phyloP scores from a whole-genome alignment of 768 basidiomycete genomes.

The Scleroderma bovista region DNA sequence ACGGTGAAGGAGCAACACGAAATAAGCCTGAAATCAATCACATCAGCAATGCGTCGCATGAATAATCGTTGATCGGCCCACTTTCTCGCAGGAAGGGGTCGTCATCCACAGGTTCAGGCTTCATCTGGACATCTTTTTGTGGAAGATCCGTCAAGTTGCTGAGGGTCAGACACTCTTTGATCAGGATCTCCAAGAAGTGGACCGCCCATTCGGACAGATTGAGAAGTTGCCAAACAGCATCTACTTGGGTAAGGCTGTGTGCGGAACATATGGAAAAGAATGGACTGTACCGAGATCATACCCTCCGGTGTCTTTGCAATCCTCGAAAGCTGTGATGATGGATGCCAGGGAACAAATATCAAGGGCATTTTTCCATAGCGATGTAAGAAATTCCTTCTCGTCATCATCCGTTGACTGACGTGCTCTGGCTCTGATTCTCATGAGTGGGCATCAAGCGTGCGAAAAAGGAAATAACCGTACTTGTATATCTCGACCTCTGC shows the following conservation, averaged over 20 bases:
- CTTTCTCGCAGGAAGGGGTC: conserved; percentile 20
- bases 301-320: conserved; percentile 52
- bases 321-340: conserved; percentile 58
- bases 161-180: conserved; percentile 46
- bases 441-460: conserved; percentile 4
- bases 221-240: conserved; percentile 69
- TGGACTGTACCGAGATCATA: conserved; percentile 56
- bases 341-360: conserved; percentile 62
- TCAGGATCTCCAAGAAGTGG: conserved; percentile 52
- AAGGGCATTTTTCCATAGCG: conserved; percentile 56
- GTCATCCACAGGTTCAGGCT: conserved; percentile 25
- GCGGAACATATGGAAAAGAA: neutral
- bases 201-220: conserved; percentile 59
- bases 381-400: conserved; percentile 38
- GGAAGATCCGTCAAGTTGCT: conserved; percentile 18
- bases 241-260: conserved; percentile 31
- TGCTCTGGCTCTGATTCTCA: conserved; percentile 28
- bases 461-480: conserved; percentile 12
- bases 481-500: conserved; percentile 36
- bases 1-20: conserved; percentile 12
- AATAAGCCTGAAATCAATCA: conserved; percentile 28
- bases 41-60: conserved; percentile 39
- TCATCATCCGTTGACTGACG: conserved; percentile 20
- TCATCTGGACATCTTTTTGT: conserved; percentile 12
- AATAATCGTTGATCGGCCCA: conserved; percentile 20